Conservation (phyloP, 371 early-diverging fungal species). For the Catenaria anguillulae region DNA sequence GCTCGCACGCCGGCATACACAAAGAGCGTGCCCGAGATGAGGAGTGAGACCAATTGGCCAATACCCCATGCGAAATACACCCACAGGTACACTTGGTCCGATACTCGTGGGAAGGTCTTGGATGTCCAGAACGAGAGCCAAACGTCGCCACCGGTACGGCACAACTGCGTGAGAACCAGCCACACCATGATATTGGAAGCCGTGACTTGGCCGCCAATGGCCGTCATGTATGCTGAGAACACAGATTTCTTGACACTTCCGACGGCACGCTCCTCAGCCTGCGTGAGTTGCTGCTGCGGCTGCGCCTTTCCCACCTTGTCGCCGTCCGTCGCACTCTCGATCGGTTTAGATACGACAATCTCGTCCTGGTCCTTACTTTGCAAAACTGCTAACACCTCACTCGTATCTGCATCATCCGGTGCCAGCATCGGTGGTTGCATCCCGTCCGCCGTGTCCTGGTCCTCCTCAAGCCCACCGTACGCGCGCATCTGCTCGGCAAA, state of each 20-base stretch:
- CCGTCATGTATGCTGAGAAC: constrained; percentile 16
- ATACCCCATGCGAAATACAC: constrained; percentile 20
- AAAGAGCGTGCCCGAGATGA: constrained; percentile 15
- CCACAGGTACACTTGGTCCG: background rate
- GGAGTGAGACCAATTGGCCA: constrained; percentile 16
- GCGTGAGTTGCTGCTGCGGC: background rate
- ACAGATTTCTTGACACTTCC: constrained; percentile 21
- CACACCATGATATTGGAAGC: constrained; percentile 4
- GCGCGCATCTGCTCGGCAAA: background rate
- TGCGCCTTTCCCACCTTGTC: too few relatives aligned
- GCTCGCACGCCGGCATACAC: background rate
- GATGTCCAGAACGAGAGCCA: constrained; percentile 22
- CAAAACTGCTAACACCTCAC: too few relatives aligned
- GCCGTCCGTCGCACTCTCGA: too few relatives aligned
- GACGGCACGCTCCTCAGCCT: constrained; percentile 19
- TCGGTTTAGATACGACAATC: too few relatives aligned
- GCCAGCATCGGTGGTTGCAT: constrained; percentile 4
- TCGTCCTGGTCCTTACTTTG: too few relatives aligned
- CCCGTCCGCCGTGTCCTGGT: background rate
- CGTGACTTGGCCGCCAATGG: constrained; percentile 1
- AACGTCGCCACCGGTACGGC: constrained; percentile 22
- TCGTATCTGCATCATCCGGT: background rate
- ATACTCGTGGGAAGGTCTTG: background rate
- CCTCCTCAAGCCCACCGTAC: background rate
- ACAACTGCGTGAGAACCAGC: constrained; percentile 14